phyloP scores from a whole-genome alignment of 805 yeast genomes.

The Saturnispora sanitii region DNA sequence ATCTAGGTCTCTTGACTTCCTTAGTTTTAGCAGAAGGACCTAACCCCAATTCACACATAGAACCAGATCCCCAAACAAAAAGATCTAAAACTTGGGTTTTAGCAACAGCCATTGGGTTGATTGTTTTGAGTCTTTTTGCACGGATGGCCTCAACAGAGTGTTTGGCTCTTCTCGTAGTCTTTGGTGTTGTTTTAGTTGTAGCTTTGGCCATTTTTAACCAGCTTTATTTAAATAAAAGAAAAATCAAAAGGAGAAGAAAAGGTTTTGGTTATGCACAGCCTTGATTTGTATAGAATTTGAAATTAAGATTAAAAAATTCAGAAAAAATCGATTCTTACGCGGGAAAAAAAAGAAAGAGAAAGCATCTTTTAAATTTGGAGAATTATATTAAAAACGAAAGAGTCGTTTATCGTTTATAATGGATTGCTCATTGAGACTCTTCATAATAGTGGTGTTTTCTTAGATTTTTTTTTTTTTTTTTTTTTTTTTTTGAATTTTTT shows the following conservation, averaged over 20 bases:
- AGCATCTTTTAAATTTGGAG: too few relatives aligned
- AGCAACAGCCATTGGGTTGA: conserved; percentile 30
- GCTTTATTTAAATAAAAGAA: not conserved
- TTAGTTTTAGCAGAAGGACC: conserved; percentile 90
- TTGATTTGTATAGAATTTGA: not conserved
- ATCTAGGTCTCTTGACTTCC: conserved; percentile 91
- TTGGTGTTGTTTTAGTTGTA: conserved; percentile 21
- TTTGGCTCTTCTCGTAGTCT: conserved; percentile 12
- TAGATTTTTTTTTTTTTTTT: conserved; percentile 2
- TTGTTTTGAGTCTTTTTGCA: conserved; percentile 39
- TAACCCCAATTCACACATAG: conserved; percentile 96
- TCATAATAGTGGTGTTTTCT: too few relatives aligned
- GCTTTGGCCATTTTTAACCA: conserved; percentile 31
- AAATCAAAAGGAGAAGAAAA: not conserved
- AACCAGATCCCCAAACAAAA: conserved; percentile 93
- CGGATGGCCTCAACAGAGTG: conserved; percentile 36
- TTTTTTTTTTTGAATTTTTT: not conserved
- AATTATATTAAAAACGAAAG: too few relatives aligned
- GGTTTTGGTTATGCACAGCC: not conserved
- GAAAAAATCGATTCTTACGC: too few relatives aligned
- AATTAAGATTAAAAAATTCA: too few relatives aligned
- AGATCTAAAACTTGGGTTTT: conserved; percentile 52
- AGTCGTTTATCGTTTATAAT: too few relatives aligned
- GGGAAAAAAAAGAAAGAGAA: too few relatives aligned
- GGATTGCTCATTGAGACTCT: too few relatives aligned